Percentiles rank a stretch among this genome's conserved stretches.
Conservation (phyloP, 148 eudicot genomes). For the Vaccinium vitisidaea region DNA sequence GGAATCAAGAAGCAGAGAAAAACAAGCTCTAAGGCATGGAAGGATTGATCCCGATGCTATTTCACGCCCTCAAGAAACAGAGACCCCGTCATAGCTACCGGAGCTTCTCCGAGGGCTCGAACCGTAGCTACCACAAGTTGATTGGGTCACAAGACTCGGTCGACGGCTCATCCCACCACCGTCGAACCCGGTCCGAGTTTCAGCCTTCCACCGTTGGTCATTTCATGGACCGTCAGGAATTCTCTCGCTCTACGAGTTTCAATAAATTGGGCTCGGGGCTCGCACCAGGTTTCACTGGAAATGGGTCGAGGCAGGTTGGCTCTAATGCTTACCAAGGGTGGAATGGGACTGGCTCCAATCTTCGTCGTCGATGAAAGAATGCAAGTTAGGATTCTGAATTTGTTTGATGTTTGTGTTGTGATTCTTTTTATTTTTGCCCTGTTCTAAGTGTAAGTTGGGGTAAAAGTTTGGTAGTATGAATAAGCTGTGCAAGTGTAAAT, state of each 20-base stretch:
- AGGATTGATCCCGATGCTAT: conserved; percentile 17
- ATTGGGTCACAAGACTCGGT: neutral
- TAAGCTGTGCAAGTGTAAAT: neutral
- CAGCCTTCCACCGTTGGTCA: conserved; percentile 1
- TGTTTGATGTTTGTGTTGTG: neutral
- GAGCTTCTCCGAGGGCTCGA: conserved; percentile 20
- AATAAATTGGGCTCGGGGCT: neutral
- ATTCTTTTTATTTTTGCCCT: neutral
- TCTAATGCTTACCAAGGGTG: neutral
- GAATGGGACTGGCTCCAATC: neutral
- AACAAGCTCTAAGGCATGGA: neutral
- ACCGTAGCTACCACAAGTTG: conserved; percentile 19
- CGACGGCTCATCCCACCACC: conserved; percentile 14
- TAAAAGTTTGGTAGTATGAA: neutral
- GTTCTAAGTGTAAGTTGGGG: neutral
- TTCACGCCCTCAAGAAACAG: conserved; percentile 14
- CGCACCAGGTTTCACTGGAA: neutral
- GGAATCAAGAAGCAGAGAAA: neutral
- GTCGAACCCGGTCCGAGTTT: conserved; percentile 14
- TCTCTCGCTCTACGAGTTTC: neutral
- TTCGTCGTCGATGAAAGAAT: neutral
- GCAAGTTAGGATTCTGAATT: neutral
- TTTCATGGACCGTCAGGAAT: conserved; percentile 6
- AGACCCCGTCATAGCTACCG: conserved; percentile 17
- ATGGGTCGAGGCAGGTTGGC: conserved; percentile 6